A percentile compares a stretch with the other conserved stretches of the same genome.
phyloP scores from a whole-genome alignment of 2,329 filamentous ascomycete species.

The Cladophialophora chaetospira region DNA sequence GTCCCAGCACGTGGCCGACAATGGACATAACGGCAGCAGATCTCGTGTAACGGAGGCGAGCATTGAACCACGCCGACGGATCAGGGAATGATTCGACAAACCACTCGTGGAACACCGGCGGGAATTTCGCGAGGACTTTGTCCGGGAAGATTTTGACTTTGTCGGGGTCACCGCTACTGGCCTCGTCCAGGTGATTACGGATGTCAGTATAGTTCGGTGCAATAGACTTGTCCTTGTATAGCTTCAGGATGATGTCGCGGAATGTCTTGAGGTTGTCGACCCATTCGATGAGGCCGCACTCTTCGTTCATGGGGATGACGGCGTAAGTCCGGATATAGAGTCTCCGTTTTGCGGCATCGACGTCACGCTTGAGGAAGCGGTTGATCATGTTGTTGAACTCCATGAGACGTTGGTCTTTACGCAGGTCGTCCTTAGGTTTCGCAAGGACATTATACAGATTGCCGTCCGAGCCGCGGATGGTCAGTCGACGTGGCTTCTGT shows the following conservation, averaged over 20 bases:
- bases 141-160: constrained; percentile 55
- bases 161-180: constrained; percentile 54
- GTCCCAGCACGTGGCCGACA: constrained; percentile 87
- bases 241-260: constrained; percentile 80
- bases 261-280: constrained; percentile 93
- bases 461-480: constrained; percentile 84
- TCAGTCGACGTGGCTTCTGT: constrained; percentile 88
- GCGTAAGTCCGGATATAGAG: constrained; percentile 97
- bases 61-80: constrained; percentile 87
- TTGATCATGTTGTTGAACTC: constrained; percentile 99
- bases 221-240: constrained; percentile 76
- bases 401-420: constrained; percentile 97
- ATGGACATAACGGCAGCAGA: constrained; percentile 99
- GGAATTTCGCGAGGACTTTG: constrained; percentile 61
- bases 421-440: constrained; percentile 96
- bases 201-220: constrained; percentile 65
- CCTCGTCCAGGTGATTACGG: constrained; percentile 61
- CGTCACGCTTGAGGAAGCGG: constrained; percentile 84
- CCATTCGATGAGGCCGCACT: constrained; percentile 98
- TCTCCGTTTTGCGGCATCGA: constrained; percentile 84
- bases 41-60: constrained; percentile 83
- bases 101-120: constrained; percentile 86
- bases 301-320: constrained; percentile 94
- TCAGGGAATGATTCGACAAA: constrained; percentile 95
- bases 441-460: constrained; percentile 86